These are phyloP conservation scores for Parasitella parasitica DNA, from an alignment of 371 early-diverging fungal species.

Conservation along the genomic window DNA sequence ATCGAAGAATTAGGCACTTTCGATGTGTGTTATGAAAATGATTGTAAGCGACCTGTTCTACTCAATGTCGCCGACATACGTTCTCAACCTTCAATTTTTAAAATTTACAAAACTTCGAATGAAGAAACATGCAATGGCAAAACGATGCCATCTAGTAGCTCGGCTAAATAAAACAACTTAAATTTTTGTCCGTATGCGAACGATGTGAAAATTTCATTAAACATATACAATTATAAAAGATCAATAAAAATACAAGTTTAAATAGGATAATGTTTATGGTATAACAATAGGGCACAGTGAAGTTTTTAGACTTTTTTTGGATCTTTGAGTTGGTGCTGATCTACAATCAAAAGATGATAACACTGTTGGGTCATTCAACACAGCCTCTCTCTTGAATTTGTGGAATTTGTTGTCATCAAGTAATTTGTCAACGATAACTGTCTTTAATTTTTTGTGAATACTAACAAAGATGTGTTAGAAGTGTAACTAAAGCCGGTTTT, in stretches of 20 bases:
- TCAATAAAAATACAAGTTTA: neutral
- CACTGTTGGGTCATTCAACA: slow-evolving; percentile 10
- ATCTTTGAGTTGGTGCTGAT: slow-evolving; percentile 19
- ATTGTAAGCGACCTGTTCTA: slow-evolving; percentile 10
- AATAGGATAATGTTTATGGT: neutral
- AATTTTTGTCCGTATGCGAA: slow-evolving; percentile 9
- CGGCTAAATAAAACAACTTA: slow-evolving; percentile 7
- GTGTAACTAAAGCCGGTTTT: slow-evolving; percentile 18
- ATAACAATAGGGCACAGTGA: neutral
- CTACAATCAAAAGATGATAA: slow-evolving; percentile 19
- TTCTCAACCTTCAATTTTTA: slow-evolving; percentile 9
- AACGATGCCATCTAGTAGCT: slow-evolving; percentile 9
- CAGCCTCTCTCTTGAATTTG: slow-evolving; percentile 18
- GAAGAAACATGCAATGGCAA: slow-evolving; percentile 13
- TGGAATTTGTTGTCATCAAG: slow-evolving; percentile 14
- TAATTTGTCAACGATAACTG: slow-evolving; percentile 9
- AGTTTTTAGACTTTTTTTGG: slow-evolving; percentile 18
- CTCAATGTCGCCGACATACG: slow-evolving; percentile 12
- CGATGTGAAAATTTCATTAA: neutral
- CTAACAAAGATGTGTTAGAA: slow-evolving; percentile 20
- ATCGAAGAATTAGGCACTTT: slow-evolving; percentile 14
- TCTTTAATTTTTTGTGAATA: slow-evolving; percentile 11
- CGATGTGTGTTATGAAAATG: slow-evolving; percentile 20
- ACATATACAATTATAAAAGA: neutral
- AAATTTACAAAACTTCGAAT: slow-evolving; percentile 15